phyloP scores from a whole-genome alignment of 2,329 filamentous ascomycete genomes.

The Ceratocystis huliohia region DNA sequence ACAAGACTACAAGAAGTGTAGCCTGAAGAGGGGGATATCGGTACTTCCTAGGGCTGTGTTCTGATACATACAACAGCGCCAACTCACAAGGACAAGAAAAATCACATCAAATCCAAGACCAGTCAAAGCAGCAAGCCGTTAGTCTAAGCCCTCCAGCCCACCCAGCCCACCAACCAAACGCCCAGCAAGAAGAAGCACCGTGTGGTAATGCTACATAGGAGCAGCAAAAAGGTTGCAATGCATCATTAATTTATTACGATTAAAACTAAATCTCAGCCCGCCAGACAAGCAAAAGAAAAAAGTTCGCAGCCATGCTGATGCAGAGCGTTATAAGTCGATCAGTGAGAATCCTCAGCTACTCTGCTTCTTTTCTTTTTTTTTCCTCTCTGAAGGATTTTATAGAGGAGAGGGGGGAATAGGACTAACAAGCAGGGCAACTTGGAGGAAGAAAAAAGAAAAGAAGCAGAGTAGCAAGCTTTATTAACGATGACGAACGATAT shows the following conservation, averaged over 20 bases:
- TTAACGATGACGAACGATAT: neutral
- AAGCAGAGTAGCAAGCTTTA: neutral
- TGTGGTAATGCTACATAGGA: conserved; percentile 1
- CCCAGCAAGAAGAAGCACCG: neutral
- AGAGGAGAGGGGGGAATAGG: neutral
- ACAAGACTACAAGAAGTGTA: neutral
- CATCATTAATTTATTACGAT: neutral
- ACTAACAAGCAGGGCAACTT: conserved; percentile 9
- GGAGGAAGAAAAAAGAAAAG: neutral
- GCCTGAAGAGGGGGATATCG: neutral
- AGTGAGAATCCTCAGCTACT: neutral
- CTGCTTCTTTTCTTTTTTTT: neutral
- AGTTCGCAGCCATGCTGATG: neutral
- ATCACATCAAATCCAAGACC: neutral
- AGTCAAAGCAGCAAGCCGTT: neutral
- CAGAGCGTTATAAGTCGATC: neutral
- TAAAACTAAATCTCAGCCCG: neutral
- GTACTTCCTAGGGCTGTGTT: neutral
- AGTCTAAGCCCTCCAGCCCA: neutral
- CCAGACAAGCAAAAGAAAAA: neutral
- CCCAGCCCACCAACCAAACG: neutral
- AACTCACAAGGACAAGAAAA: neutral
- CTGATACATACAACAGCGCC: neutral
- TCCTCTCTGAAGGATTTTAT: neutral
- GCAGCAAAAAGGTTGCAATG: neutral